Percentiles rank a stretch among this genome's conserved stretches.
Evolutionary conservation across 495 filamentous ascomycete genomes (phyloP).

Genomic region (Friedmanniomyces simplex): DNA sequence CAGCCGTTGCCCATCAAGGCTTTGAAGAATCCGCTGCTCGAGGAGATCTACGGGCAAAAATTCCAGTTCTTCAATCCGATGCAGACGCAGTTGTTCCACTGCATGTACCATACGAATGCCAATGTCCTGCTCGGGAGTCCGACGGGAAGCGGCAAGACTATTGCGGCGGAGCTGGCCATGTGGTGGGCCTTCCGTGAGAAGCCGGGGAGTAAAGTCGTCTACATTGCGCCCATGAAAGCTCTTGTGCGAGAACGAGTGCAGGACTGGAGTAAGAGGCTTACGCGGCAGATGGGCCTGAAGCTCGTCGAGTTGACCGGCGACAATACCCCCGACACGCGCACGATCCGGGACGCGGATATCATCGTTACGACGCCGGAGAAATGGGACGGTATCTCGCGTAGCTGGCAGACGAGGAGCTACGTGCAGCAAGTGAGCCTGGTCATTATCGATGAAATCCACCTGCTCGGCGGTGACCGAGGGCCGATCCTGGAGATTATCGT

Average conservation of each 20-base stretch:
- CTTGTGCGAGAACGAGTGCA: constrained; percentile 93
- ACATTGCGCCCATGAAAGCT: constrained; percentile 98
- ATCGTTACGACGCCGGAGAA: constrained; percentile 99
- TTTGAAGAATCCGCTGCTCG: constrained; percentile 74
- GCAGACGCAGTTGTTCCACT: constrained; percentile 98
- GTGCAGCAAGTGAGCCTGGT: constrained; percentile 91
- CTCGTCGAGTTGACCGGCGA: constrained; percentile 96
- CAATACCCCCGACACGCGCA: constrained; percentile 92
- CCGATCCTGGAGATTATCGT: constrained; percentile 99
- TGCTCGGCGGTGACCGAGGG: constrained; percentile 88
- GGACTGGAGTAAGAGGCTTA: constrained; percentile 85
- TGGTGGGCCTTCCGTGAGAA: constrained; percentile 98
- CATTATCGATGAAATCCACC: constrained; percentile 97
- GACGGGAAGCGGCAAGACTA: constrained; percentile 93
- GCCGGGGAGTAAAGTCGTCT: constrained; percentile 94
- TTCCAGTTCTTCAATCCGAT: constrained; percentile 98
- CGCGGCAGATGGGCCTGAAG: constrained; percentile 72
- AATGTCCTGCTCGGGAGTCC: constrained; percentile 96
- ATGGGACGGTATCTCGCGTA: constrained; percentile 98
- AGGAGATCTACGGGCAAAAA: constrained; percentile 75
- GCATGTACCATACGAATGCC: constrained; percentile 77
- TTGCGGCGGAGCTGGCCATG: constrained; percentile 96
- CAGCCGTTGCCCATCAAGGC: constrained; percentile 84
- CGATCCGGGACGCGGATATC: constrained; percentile 89
- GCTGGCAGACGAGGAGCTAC: constrained; percentile 94